These are phyloP conservation scores for Cenchrus fungigraminus DNA, from an alignment of 176 grass and related monocot species.

Conservation along the genomic window DNA sequence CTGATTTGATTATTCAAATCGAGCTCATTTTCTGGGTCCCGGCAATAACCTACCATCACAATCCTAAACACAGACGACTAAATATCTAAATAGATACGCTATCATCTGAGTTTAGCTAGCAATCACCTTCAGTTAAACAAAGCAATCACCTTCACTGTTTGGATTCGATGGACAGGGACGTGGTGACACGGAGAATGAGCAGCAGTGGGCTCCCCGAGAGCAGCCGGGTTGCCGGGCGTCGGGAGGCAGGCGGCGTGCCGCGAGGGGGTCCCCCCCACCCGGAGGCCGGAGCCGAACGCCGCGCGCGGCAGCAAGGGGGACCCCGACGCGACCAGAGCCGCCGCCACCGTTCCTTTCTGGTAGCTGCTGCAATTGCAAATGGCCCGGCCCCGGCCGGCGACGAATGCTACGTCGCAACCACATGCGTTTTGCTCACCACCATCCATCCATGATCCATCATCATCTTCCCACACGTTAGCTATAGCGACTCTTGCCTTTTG, in stretches of 20 bases:
- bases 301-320: constrained; percentile 34
- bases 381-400: not conserved
- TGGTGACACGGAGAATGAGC: not conserved
- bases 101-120: not conserved
- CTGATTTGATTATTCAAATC: no score
- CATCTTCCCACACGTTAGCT: not conserved
- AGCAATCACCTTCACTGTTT: not conserved
- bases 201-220: not conserved
- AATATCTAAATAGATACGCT: no score
- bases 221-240: not conserved
- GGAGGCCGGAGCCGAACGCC: not conserved
- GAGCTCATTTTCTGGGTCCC: no score
- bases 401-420: constrained; percentile 21
- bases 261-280: not conserved
- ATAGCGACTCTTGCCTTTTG: not conserved
- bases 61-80: no score
- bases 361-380: not conserved
- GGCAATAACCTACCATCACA: no score
- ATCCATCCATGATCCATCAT: not conserved
- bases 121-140: not conserved
- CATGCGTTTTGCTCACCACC: not conserved
- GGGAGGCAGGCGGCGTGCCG: constrained; percentile 47
- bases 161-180: not conserved
- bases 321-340: not conserved
- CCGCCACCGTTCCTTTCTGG: not conserved